These are phyloP conservation scores for Aquanectria penicillioides DNA, from an alignment of 2,329 filamentous ascomycete species.

Conservation along the genomic window DNA sequence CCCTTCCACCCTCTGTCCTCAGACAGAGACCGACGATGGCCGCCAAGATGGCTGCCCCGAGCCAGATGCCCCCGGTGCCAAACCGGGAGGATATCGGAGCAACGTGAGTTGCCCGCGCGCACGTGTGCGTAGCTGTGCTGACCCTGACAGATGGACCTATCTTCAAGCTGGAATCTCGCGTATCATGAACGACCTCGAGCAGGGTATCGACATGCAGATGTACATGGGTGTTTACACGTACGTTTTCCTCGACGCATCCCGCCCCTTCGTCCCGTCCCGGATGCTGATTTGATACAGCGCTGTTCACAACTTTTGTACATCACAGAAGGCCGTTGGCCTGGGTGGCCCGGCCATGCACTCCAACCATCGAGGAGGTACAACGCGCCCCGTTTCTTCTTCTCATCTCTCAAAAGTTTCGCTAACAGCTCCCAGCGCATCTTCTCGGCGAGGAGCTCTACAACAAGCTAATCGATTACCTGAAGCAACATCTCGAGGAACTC, in stretches of 20 bases:
- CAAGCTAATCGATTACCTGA: conserved; percentile 87
- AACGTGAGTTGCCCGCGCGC: conserved; percentile 50
- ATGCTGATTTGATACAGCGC: conserved; percentile 66
- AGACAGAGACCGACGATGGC: conserved; percentile 44
- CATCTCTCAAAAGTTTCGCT: conserved; percentile 12
- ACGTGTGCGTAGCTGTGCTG: conserved; percentile 26
- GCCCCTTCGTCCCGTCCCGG: neutral
- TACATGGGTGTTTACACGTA: conserved; percentile 98
- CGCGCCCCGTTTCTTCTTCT: neutral
- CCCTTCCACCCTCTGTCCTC: conserved; percentile 22
- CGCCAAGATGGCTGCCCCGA: conserved; percentile 47
- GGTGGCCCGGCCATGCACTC: conserved; percentile 52
- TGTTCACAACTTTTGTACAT: conserved; percentile 99
- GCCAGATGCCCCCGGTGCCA: conserved; percentile 66
- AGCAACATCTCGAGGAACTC: conserved; percentile 77
- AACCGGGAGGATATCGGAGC: conserved; percentile 69
- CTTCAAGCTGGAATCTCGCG: conserved; percentile 87
- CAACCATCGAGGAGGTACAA: conserved; percentile 70
- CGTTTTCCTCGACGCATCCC: conserved; percentile 19
- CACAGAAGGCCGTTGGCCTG: conserved; percentile 87
- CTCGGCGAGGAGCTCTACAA: conserved; percentile 96
- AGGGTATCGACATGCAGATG: conserved; percentile 93
- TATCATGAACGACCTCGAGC: conserved; percentile 92
- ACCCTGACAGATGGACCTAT: conserved; percentile 79
- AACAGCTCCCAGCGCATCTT: conserved; percentile 75